A percentile compares a stretch with the other conserved stretches of the same genome.
phyloP scores from a whole-genome alignment of 1,284 basidiomycete species.

The Hemileia vastatrix region DNA sequence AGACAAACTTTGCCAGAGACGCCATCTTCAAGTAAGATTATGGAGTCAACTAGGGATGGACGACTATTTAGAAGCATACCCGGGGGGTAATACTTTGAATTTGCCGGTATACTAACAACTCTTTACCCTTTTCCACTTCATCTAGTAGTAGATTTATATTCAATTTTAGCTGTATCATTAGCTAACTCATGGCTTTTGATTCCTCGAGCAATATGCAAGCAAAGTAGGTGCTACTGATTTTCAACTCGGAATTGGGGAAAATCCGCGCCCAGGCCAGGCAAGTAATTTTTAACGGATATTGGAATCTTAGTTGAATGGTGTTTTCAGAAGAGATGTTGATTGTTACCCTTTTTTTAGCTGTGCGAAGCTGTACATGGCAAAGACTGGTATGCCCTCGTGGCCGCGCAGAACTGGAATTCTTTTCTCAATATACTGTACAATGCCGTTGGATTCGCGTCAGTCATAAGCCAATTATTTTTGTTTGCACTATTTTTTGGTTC shows the following conservation, averaged over 20 bases:
- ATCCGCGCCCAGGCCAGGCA: slow-evolving; percentile 19
- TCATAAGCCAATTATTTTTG: background rate
- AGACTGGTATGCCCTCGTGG: slow-evolving; percentile 23
- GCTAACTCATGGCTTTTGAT: too few relatives aligned
- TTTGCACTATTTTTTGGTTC: background rate
- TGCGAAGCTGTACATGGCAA: slow-evolving; percentile 15
- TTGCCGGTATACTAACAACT: slow-evolving; percentile 19
- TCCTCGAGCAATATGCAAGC: slow-evolving; percentile 12
- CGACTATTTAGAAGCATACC: slow-evolving; percentile 18
- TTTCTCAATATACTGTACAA: slow-evolving; percentile 21
- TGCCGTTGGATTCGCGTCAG: slow-evolving; percentile 21
- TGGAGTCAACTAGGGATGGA: slow-evolving; percentile 19
- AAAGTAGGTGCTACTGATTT: slow-evolving; percentile 21
- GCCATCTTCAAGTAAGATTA: too few relatives aligned
- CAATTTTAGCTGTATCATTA: too few relatives aligned
- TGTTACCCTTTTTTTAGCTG: background rate
- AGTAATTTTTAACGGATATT: background rate
- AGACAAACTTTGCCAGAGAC: too few relatives aligned
- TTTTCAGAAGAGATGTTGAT: background rate
- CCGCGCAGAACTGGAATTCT: slow-evolving; percentile 22
- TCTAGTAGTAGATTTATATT: too few relatives aligned
- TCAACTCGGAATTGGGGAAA: slow-evolving; percentile 11
- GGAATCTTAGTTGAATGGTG: background rate
- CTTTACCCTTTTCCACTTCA: too few relatives aligned
- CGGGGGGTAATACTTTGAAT: slow-evolving; percentile 5